Base-by-base conservation (phyloP, 495 filamentous ascomycete species). In the Penicillium cosmopolitanum region DNA sequence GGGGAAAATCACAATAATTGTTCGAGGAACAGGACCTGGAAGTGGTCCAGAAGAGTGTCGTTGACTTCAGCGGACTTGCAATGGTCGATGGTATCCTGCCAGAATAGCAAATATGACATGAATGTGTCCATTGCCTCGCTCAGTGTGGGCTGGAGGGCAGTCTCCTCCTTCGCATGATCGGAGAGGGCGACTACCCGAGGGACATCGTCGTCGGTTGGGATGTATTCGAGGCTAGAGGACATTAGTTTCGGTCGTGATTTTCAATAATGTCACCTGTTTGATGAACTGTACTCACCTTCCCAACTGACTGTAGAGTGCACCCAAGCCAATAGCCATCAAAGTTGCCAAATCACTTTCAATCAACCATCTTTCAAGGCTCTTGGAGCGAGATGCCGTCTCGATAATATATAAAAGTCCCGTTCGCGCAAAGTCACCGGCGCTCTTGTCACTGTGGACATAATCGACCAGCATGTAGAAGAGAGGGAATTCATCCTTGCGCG, bases 51-150 rank as follows among this genome's bases (percentile, higher is more conserved):
- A 21, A 99, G 77, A 0, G 92, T 97, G 57, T 89, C 90, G 62
- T 92, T 94, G 50, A 99, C 90, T 67, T 98, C 96, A 2, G 84
- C 80, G 1, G 94, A 97, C 61, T 86, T 86, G 75, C 95, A 99
- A 74, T 98, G 92, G 66, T 97, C 92, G 50, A 99, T 82, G 15
- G 96, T 91, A 72, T 99, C 95, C 67, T 99, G 95, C 96, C 95
- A 99, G 64, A 99, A 98, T 15, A 93, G 76, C 13, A 99, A 80
- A 66, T 97, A 94, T 13, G 95, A 96, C 25, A 99, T 83, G 66
- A 99, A 98, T 0, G 95, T 96, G 50, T 92, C 88, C 74, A 98
- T 84, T 63, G 96, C 88, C 7, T 83, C 79, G 56, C 90, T 89
- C 58, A 96, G 89, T 15, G 15, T 80, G 66, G 53, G 88, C 11